phyloP scores from a whole-genome alignment of 345 rosid genomes.

The Camelina laxa region DNA sequence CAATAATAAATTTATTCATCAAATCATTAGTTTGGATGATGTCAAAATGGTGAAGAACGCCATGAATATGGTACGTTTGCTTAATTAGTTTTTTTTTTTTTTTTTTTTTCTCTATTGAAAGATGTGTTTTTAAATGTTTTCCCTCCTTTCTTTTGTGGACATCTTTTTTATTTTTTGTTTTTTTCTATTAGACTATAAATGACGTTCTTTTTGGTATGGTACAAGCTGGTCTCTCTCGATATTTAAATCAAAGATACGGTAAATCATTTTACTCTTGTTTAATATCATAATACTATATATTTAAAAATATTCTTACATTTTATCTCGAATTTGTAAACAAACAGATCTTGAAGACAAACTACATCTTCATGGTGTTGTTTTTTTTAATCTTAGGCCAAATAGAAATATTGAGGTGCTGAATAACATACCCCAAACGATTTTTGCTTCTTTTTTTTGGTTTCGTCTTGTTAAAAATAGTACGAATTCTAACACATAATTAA shows the following conservation, averaged over 20 bases:
- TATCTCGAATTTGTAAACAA: background rate
- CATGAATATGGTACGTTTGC: slow-evolving; percentile 29
- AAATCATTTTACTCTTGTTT: slow-evolving; percentile 7
- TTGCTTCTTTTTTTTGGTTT: background rate
- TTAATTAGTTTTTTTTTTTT: background rate
- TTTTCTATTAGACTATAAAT: slow-evolving; percentile 43
- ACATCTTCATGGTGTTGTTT: slow-evolving; percentile 48
- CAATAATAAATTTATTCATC: slow-evolving; percentile 49
- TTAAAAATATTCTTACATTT: background rate
- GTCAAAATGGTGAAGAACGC: slow-evolving; percentile 34
- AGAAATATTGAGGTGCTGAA: slow-evolving; percentile 55
- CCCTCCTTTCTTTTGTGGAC: too few species aligned
- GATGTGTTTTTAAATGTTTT: background rate
- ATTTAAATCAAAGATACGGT: slow-evolving; percentile 57
- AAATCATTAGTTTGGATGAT: slow-evolving; percentile 40
- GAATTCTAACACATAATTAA: background rate
- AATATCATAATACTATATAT: background rate
- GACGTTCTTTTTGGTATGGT: slow-evolving; percentile 64
- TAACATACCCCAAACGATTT: background rate
- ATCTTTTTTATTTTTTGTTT: background rate
- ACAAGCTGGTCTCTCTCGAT: slow-evolving; percentile 67
- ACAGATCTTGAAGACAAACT: slow-evolving; percentile 37
- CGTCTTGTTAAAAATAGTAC: background rate
- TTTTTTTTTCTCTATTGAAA: background rate
- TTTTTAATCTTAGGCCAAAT: slow-evolving; percentile 56